Percentiles rank a stretch among this genome's conserved stretches.
Conservation (phyloP, 2,329 filamentous ascomycete genomes). For the Pyrenophora seminiperda region DNA sequence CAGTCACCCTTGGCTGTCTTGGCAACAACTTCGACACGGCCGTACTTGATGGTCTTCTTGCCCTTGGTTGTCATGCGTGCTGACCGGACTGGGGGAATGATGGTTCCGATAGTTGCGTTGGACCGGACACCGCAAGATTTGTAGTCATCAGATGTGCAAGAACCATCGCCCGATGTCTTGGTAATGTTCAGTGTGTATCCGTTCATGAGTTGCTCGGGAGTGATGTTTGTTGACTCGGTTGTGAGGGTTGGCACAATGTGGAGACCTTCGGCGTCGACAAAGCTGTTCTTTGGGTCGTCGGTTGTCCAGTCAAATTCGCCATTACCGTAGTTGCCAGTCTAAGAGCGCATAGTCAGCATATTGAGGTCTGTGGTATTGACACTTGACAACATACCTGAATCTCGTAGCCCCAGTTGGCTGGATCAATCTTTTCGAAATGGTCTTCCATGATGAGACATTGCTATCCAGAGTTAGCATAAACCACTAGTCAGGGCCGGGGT, state of each 20-base stretch:
- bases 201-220: slow-evolving; percentile 67
- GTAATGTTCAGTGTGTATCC: slow-evolving; percentile 36
- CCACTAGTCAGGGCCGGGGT: not conserved
- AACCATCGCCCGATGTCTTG: slow-evolving; percentile 52
- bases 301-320: slow-evolving; percentile 75
- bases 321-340: slow-evolving; percentile 72
- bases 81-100: slow-evolving; percentile 76
- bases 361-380: not conserved
- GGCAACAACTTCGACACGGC: slow-evolving; percentile 77
- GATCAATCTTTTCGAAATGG: slow-evolving; percentile 64
- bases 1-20: slow-evolving; percentile 78
- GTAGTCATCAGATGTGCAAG: slow-evolving; percentile 67
- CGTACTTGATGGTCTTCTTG: slow-evolving; percentile 76
- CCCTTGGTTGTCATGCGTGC: slow-evolving; percentile 76
- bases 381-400: slow-evolving; percentile 58
- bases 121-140: slow-evolving; percentile 70
- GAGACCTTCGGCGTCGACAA: slow-evolving; percentile 69
- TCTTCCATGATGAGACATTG: slow-evolving; percentile 55
- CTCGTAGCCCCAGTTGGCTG: slow-evolving; percentile 71
- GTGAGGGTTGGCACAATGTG: slow-evolving; percentile 77
- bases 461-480: slow-evolving; percentile 8
- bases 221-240: slow-evolving; percentile 67
- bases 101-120: slow-evolving; percentile 74
- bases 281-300: slow-evolving; percentile 71
- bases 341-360: not conserved